Conservation (phyloP, 2,329 filamentous ascomycete genomes). For the Neopestalotiopsis clavispora region DNA sequence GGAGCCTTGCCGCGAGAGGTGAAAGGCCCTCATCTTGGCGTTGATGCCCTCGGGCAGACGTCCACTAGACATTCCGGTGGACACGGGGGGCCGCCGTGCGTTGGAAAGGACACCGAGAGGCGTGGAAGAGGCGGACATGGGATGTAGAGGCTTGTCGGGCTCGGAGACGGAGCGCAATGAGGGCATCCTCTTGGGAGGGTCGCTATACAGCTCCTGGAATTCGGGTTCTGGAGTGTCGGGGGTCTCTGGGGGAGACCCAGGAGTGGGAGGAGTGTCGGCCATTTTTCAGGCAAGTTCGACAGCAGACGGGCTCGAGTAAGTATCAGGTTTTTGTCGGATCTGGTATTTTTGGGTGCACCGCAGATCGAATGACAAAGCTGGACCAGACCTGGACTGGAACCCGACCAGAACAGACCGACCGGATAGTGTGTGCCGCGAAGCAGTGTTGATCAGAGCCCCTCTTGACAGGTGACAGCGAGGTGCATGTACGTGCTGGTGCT, state of each 20-base stretch:
- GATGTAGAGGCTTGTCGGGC: conserved; percentile 49
- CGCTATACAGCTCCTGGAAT: conserved; percentile 12
- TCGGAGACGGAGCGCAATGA: conserved; percentile 66
- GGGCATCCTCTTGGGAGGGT: conserved; percentile 55
- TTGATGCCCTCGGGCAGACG: conserved; percentile 48
- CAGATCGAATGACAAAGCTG: background rate
- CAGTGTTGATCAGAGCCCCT: conserved; percentile 10
- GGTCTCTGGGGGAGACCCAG: conserved; percentile 15
- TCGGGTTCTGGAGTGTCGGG: conserved; percentile 16
- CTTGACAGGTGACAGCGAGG: conserved; percentile 11
- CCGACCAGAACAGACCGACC: background rate
- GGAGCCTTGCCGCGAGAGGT: conserved; percentile 49
- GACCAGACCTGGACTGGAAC: too few relatives aligned
- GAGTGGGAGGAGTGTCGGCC: conserved; percentile 10
- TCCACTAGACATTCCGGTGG: conserved; percentile 45
- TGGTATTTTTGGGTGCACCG: background rate
- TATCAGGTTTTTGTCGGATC: conserved; percentile 1
- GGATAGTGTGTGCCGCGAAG: conserved; percentile 1
- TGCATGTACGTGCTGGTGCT: background rate
- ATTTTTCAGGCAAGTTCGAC: conserved; percentile 1
- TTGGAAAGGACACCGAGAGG: conserved; percentile 77
- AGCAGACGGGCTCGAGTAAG: background rate
- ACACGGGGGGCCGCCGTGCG: conserved; percentile 57
- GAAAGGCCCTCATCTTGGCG: conserved; percentile 53
- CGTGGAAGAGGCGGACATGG: conserved; percentile 83